Evolutionary conservation across 2,329 filamentous ascomycete genomes (phyloP), one percentile per base, ranked within the genome.

Genomic region (Raffaelea ambrosiae): DNA sequence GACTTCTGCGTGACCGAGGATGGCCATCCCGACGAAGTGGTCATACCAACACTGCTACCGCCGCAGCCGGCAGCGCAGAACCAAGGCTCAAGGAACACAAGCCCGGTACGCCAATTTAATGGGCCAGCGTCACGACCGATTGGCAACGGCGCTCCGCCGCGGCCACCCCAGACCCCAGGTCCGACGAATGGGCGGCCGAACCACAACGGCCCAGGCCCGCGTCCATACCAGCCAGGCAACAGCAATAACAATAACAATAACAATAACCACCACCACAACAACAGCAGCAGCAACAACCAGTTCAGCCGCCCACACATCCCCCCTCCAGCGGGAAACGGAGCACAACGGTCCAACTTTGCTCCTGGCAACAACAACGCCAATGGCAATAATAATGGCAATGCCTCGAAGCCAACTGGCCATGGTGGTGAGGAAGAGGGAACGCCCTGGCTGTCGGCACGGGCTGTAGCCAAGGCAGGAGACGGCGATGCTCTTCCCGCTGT

Each of bases 21-120:
- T 23, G 83, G 76, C 19, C 83, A 89, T 58, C 85, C 86, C 4
- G 86, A 93, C 61, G 87, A 91, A 60, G 73, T 91, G n/a, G 66
- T 76, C 26, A 52, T 51, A 1, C 48, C 51, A 3, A 40, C 51
- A 1, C 43, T 51, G 5, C 46, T 49, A 1, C 46, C 50, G 8
- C 53, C 49, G 2, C 53, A 54, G 23, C 26, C 26, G 26, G 13
- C 26, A 7, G 26, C 26, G 13, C 54, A 54, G 21, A 49, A 50
- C 26, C 58, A 60, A 21, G 56, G 58, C 14, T 53, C 50, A 1
- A 46, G 52, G 38, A 55, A 20, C 40, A 46, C 44, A 1, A 55
- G 54, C 11, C 54, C 54, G 0, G 48, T 54, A 5, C 59, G 51
- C 8, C 56, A 57, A 23, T 42, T 55, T 36, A n/a, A n/a, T n/a